Conservation (phyloP, 1,284 basidiomycete genomes). For the Irpex sp. region DNA sequence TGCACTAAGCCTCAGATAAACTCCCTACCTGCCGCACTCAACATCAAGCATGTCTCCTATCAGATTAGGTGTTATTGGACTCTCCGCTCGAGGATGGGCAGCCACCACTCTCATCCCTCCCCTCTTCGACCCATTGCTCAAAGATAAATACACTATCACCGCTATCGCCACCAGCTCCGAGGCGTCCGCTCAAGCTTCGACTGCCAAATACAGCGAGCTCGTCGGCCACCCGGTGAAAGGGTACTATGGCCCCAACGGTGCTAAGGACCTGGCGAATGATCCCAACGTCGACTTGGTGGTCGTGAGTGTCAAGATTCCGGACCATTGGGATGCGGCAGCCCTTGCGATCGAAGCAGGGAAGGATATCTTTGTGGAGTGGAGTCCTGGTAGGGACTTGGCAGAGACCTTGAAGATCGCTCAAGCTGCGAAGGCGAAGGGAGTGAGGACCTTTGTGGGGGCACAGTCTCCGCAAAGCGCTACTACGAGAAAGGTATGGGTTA, state of each 20-base stretch:
- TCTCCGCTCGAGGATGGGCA: slow-evolving; percentile 31
- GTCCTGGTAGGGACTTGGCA: slow-evolving; percentile 24
- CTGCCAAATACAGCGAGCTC: slow-evolving; percentile 21
- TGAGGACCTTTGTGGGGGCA: slow-evolving; percentile 29
- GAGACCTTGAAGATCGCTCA: slow-evolving; percentile 29
- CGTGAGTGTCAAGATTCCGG: slow-evolving; percentile 29
- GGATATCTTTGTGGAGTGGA: slow-evolving; percentile 37
- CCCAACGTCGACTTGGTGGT: slow-evolving; percentile 32
- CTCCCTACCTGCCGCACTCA: no score
- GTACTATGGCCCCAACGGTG: slow-evolving; percentile 23
- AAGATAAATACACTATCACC: slow-evolving; percentile 19
- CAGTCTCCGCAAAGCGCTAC: slow-evolving; percentile 26
- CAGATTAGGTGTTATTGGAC: slow-evolving; percentile 29
- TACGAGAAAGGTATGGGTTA: slow-evolving; percentile 23
- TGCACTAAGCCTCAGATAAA: no score
- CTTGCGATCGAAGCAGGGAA: slow-evolving; percentile 32
- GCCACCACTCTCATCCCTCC: slow-evolving; percentile 20
- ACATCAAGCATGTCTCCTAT: slow-evolving; percentile 8
- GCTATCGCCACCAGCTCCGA: slow-evolving; percentile 27
- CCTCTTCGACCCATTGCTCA: slow-evolving; percentile 15
- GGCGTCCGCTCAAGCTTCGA: slow-evolving; percentile 23
- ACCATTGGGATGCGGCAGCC: slow-evolving; percentile 23
- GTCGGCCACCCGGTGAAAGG: slow-evolving; percentile 20
- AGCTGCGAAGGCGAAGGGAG: slow-evolving; percentile 26
- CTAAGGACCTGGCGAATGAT: slow-evolving; percentile 24